Percentiles rank a stretch among this genome's conserved stretches.
These are phyloP conservation scores for Davidsoniella australis DNA, from an alignment of 2,329 filamentous ascomycete species.

Conservation along the genomic window DNA sequence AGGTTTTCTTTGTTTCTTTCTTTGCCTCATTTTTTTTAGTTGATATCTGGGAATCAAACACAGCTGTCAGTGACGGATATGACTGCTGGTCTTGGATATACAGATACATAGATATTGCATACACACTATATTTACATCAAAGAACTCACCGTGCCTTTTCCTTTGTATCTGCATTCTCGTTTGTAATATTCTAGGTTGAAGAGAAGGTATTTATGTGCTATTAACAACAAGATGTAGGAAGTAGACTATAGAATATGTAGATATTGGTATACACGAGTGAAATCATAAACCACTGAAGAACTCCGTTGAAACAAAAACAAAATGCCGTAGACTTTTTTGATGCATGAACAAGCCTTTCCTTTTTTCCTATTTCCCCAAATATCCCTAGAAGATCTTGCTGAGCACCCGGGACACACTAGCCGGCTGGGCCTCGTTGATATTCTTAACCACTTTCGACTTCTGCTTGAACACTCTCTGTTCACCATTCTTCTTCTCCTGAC, in stretches of 20 bases:
- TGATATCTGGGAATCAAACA: too few relatives aligned
- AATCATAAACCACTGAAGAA: too few relatives aligned
- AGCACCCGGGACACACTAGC: conserved; percentile 42
- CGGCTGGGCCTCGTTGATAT: conserved; percentile 25
- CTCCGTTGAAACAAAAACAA: neutral
- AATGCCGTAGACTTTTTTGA: neutral
- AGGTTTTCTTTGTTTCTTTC: neutral
- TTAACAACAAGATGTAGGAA: too few relatives aligned
- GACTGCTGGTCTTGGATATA: too few relatives aligned
- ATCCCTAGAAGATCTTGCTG: conserved; percentile 44
- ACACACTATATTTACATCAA: too few relatives aligned
- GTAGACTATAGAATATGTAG: too few relatives aligned
- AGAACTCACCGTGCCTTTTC: neutral
- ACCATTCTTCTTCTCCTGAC: conserved; percentile 15
- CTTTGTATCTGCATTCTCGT: too few relatives aligned
- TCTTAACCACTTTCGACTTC: conserved; percentile 38
- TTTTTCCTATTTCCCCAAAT: neutral
- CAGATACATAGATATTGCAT: too few relatives aligned
- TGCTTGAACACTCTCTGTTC: conserved; percentile 45
- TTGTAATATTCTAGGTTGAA: neutral
- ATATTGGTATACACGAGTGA: too few relatives aligned
- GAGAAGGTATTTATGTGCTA: too few relatives aligned
- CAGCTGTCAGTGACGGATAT: too few relatives aligned
- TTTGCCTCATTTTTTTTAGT: neutral
- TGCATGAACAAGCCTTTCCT: neutral